Conservation (phyloP, 1,139 yeast genomes). For the Pichia sp. region DNA sequence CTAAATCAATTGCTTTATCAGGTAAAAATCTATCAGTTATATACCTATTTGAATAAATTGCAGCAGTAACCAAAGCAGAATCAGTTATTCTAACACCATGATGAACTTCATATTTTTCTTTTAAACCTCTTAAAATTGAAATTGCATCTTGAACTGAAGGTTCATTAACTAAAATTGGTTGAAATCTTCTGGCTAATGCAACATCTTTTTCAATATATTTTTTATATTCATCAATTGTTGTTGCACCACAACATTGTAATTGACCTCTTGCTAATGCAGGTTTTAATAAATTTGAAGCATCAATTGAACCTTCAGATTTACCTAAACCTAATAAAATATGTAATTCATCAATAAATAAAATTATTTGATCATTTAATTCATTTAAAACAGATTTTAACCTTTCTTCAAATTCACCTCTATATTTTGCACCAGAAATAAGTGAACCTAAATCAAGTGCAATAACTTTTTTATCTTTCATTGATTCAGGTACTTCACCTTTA, state of each 20-base stretch:
- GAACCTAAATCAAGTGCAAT: slow-evolving; percentile 84
- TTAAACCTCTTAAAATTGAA: slow-evolving; percentile 85
- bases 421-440: slow-evolving; percentile 89
- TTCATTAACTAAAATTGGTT: slow-evolving; percentile 79
- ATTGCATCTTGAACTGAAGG: slow-evolving; percentile 93
- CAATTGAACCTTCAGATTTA: slow-evolving; percentile 92
- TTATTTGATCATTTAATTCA: slow-evolving; percentile 77
- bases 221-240: slow-evolving; percentile 92
- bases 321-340: slow-evolving; percentile 91
- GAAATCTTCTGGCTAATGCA: slow-evolving; percentile 94
- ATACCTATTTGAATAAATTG: slow-evolving; percentile 82
- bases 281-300: slow-evolving; percentile 86
- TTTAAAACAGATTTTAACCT: slow-evolving; percentile 77
- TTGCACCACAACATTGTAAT: slow-evolving; percentile 93
- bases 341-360: slow-evolving; percentile 86
- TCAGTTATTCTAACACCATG: slow-evolving; percentile 97
- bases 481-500: slow-evolving; percentile 90
- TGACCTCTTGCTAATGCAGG: slow-evolving; percentile 94
- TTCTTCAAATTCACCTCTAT: slow-evolving; percentile 92
- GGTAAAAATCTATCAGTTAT: slow-evolving; percentile 89
- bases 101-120: slow-evolving; percentile 92
- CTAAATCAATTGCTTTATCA: slow-evolving; percentile 92
- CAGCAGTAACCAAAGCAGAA: slow-evolving; percentile 90
- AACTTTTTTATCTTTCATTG: slow-evolving; percentile 78
- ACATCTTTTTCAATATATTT: slow-evolving; percentile 92